These are phyloP conservation scores for Ceriops zippeliana DNA, from an alignment of 345 rosid genomes.

Conservation along the genomic window DNA sequence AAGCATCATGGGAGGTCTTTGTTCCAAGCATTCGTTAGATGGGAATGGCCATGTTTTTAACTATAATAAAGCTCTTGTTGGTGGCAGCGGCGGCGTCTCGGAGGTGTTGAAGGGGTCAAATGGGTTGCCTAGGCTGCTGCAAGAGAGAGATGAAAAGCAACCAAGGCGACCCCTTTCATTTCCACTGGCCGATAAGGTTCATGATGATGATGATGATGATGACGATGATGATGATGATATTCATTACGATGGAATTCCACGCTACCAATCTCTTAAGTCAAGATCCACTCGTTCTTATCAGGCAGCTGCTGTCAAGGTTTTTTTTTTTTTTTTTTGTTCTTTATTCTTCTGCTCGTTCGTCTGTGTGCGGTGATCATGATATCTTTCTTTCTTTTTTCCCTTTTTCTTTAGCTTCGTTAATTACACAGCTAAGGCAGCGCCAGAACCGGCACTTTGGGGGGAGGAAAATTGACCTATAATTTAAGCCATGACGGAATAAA, in stretches of 20 bases:
- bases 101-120: too few relatives aligned
- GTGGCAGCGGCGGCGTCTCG: too few relatives aligned
- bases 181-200: not conserved
- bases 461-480: too few relatives aligned
- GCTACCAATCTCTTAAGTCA: constrained; percentile 38
- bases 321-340: not conserved
- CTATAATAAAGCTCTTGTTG: not conserved
- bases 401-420: too few relatives aligned
- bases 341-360: not conserved
- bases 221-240: constrained; percentile 21
- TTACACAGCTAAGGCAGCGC: too few relatives aligned
- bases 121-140: not conserved
- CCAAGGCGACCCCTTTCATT: not conserved
- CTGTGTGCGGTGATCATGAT: too few relatives aligned
- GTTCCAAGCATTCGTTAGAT: constrained; percentile 3
- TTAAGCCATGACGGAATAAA: too few relatives aligned
- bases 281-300: constrained; percentile 50
- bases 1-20: constrained; percentile 15
- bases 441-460: too few relatives aligned
- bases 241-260: constrained; percentile 74
- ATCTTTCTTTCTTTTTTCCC: too few relatives aligned
- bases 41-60: not conserved
- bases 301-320: constrained; percentile 58
- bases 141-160: not conserved
- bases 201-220: not conserved